Evolutionary conservation across 1,284 basidiomycete genomes (phyloP).

Genomic region (Ustilago loliicola): DNA sequence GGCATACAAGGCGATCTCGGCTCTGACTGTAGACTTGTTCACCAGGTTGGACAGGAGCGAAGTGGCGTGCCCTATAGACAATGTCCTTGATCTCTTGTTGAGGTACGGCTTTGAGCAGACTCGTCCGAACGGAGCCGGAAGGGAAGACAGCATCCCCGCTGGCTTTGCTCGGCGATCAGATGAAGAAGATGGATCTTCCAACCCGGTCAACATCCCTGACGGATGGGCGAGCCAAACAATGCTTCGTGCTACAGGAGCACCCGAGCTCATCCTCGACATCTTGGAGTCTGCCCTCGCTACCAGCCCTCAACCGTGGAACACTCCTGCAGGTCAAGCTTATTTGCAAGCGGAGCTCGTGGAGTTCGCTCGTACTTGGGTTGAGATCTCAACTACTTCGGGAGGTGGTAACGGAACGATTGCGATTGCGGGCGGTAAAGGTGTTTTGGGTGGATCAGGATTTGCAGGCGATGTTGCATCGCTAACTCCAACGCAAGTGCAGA

Average conservation of each 20-base stretch:
- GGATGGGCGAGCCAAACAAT: constrained; percentile 86
- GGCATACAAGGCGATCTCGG: constrained; percentile 51
- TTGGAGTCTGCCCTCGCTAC: constrained; percentile 85
- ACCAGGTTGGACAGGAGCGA: constrained; percentile 48
- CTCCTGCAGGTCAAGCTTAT: constrained; percentile 48
- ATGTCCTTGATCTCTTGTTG: constrained; percentile 59
- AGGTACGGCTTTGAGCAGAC: constrained; percentile 61
- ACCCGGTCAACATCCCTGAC: constrained; percentile 56
- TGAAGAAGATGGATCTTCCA: background rate
- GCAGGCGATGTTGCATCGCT: constrained; percentile 20
- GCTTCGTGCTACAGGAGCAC: constrained; percentile 81
- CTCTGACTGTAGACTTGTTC: constrained; percentile 53
- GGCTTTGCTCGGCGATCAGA: constrained; percentile 20
- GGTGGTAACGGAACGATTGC: background rate
- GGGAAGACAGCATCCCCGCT: constrained; percentile 42
- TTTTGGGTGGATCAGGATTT: constrained; percentile 11
- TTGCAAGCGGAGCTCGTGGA: constrained; percentile 59
- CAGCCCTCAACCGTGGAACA: constrained; percentile 65
- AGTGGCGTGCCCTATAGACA: constrained; percentile 65
- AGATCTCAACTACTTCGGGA: constrained; percentile 36
- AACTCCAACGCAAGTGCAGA: constrained; percentile 23
- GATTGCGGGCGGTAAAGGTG: background rate
- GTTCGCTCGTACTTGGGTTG: constrained; percentile 55
- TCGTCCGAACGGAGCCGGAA: background rate
- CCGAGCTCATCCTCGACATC: constrained; percentile 83